Evolutionary conservation across 352 stramenopile genomes (phyloP).

Genomic region (Globisporangium nagaii): DNA sequence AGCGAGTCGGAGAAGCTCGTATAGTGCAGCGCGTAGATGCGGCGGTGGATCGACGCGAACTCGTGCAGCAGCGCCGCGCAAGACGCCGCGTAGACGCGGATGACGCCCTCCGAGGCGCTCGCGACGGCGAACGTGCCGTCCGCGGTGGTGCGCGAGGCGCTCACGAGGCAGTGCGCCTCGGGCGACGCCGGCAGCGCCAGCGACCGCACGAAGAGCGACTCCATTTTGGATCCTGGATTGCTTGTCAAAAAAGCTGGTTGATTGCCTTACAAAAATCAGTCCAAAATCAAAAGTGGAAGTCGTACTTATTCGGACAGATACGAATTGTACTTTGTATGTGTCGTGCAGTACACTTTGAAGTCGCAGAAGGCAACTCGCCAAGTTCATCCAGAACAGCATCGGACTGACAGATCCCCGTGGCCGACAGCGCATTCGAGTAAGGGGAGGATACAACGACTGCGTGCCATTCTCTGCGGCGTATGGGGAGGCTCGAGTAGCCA

Average conservation of each 20-base stretch:
- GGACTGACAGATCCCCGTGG: too few species aligned
- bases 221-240: constrained; percentile 25
- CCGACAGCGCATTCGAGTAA: too few species aligned
- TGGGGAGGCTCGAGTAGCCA: too few species aligned
- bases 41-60: constrained; percentile 70
- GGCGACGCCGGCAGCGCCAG: constrained; percentile 33
- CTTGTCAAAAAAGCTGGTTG: not conserved
- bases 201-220: constrained; percentile 66
- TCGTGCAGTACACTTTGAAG: too few species aligned
- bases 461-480: too few species aligned
- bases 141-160: constrained; percentile 50
- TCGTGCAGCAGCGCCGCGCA: constrained; percentile 75
- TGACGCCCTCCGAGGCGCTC: constrained; percentile 53
- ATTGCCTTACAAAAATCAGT: too few species aligned
- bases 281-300: too few species aligned
- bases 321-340: too few species aligned
- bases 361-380: too few species aligned
- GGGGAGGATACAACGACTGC: too few species aligned
- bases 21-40: constrained; percentile 69
- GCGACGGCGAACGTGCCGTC: constrained; percentile 76
- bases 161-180: constrained; percentile 43
- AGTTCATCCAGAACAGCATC: too few species aligned
- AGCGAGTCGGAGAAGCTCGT: constrained; percentile 85
- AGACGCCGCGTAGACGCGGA: constrained; percentile 76
- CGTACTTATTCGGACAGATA: too few species aligned